phyloP scores from a whole-genome alignment of 345 rosid genomes.

The Excoecaria agallocha region DNA sequence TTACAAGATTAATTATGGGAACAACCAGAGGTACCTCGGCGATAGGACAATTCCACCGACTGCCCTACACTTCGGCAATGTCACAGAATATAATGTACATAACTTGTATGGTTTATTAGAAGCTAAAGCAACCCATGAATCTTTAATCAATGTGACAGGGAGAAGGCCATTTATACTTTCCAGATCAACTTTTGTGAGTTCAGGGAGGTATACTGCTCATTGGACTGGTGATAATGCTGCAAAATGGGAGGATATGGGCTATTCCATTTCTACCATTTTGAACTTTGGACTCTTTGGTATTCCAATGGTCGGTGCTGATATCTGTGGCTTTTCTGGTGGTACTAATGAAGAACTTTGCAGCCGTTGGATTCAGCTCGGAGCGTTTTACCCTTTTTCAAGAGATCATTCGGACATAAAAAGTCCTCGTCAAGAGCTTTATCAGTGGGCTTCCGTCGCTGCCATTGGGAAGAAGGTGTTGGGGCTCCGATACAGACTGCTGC shows the following conservation, averaged over 20 bases:
- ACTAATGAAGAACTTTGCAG: conserved; percentile 67
- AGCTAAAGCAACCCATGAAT: conserved; percentile 54
- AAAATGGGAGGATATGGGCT: conserved; percentile 56
- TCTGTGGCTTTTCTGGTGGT: conserved; percentile 53
- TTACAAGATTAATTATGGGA: conserved; percentile 56
- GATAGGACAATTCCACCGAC: conserved; percentile 48
- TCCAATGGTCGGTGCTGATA: conserved; percentile 82
- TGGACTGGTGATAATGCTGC: conserved; percentile 82
- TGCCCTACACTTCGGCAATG: conserved; percentile 46
- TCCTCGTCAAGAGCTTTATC: conserved; percentile 58
- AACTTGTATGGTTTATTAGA: conserved; percentile 64
- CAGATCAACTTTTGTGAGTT: conserved; percentile 67
- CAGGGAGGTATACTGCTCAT: conserved; percentile 70
- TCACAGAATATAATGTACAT: conserved; percentile 62
- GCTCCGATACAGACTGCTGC: conserved; percentile 62
- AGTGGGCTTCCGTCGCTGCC: conserved; percentile 69
- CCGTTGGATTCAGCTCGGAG: conserved; percentile 79
- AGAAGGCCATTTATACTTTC: conserved; percentile 66
- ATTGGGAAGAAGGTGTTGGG: conserved; percentile 59
- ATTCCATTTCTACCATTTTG: conserved; percentile 51
- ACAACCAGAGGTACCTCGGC: conserved; percentile 27
- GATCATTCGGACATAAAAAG: conserved; percentile 44
- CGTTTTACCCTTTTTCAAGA: conserved; percentile 76
- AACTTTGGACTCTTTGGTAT: conserved; percentile 70
- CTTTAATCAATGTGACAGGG: conserved; percentile 37